Evolutionary conservation across 306 rosid genomes (phyloP).

Genomic region (Begonia peltatifolia): DNA sequence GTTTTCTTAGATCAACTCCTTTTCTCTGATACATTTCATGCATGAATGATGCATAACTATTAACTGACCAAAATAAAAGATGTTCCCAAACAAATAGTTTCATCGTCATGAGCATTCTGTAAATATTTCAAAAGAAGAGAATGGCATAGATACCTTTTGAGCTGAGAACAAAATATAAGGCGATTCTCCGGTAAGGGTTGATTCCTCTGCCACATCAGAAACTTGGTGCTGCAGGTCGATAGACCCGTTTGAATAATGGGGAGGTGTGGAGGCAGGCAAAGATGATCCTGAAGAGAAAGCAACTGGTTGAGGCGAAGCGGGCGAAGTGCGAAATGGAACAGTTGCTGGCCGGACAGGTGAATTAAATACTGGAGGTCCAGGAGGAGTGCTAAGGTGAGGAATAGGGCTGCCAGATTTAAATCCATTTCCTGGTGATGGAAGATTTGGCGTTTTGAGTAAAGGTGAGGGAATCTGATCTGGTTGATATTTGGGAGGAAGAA

Average conservation of each 20-base stretch:
- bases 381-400: conserved; percentile 90
- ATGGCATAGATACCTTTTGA: conserved; percentile 41
- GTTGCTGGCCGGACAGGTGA: conserved; percentile 96
- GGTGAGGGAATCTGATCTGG: conserved; percentile 51
- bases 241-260: conserved; percentile 43
- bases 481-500: conserved; percentile 48
- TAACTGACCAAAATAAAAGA: no score
- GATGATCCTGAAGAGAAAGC: conserved; percentile 55
- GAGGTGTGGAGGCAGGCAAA: conserved; percentile 51
- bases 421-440: conserved; percentile 52
- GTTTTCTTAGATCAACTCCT: no score
- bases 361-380: conserved; percentile 90
- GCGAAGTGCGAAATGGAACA: conserved; percentile 81
- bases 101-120: no score
- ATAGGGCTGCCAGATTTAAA: conserved; percentile 45
- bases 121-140: no score
- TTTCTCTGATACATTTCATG: no score
- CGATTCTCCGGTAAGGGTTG: conserved; percentile 34
- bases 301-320: conserved; percentile 87
- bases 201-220: conserved; percentile 36
- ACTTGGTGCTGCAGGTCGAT: conserved; percentile 39
- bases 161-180: conserved; percentile 77
- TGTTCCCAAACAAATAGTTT: no score
- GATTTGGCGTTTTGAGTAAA: conserved; percentile 25
- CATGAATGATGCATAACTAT: no score